Evolutionary conservation across 2,329 filamentous ascomycete species (phyloP).

Genomic region (Colletotrichum spaethianum): DNA sequence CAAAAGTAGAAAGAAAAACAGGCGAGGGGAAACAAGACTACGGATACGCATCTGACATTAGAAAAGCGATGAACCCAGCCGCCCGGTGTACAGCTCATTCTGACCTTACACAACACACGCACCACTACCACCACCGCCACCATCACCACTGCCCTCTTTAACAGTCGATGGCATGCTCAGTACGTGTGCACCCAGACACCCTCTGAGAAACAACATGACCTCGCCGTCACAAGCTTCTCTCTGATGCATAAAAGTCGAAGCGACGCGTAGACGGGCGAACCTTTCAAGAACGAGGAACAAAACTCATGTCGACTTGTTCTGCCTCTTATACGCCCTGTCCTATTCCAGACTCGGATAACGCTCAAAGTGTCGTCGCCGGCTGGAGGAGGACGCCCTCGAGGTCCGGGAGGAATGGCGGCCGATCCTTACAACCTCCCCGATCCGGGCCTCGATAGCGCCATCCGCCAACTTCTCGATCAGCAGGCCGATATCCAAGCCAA

Average conservation of each 20-base stretch:
- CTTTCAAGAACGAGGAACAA: constrained; percentile 4
- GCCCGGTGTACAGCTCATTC: constrained; percentile 41
- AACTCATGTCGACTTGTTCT: constrained; percentile 6
- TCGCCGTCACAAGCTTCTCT: constrained; percentile 1
- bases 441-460: constrained; percentile 59
- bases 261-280: constrained; percentile 3
- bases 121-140: constrained; percentile 10
- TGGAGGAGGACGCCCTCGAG: constrained; percentile 39
- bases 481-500: constrained; percentile 68
- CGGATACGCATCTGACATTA: constrained; percentile 2
- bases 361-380: constrained; percentile 32
- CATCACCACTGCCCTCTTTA: not conserved
- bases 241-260: constrained; percentile 28
- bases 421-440: constrained; percentile 47
- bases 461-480: constrained; percentile 64
- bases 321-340: not conserved
- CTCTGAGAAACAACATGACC: constrained; percentile 24
- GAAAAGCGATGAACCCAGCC: constrained; percentile 37
- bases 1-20: constrained; percentile 7
- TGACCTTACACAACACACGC: constrained; percentile 43
- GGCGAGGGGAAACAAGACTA: constrained; percentile 12
- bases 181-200: not conserved
- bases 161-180: constrained; percentile 14
- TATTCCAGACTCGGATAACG: constrained; percentile 7
- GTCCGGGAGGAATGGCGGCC: constrained; percentile 43